Conservation (phyloP, 1,139 yeast genomes). For the Magnusiomyces suaveolens region DNA sequence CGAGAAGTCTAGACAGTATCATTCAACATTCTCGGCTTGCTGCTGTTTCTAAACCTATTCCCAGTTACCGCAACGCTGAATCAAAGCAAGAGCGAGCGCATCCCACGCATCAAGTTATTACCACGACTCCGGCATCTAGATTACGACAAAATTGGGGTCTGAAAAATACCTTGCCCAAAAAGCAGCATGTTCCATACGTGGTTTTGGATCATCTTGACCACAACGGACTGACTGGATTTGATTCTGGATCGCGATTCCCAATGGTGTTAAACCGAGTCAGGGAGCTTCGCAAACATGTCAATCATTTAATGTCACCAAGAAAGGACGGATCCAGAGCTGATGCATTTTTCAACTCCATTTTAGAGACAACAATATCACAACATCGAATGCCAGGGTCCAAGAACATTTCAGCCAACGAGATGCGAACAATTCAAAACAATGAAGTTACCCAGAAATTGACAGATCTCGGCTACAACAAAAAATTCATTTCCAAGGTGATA, state of each 20-base stretch:
- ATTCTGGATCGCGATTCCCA: constrained; percentile 38
- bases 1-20: background rate
- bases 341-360: background rate
- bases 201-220: constrained; percentile 41
- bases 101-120: constrained; percentile 46
- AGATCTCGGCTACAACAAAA: background rate
- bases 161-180: constrained; percentile 42
- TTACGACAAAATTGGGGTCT: constrained; percentile 48
- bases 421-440: background rate
- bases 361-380: background rate
- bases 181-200: constrained; percentile 37
- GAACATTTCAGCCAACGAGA: background rate
- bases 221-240: constrained; percentile 43
- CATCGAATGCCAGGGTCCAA: background rate
- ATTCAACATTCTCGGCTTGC: constrained; percentile 1
- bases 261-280: constrained; percentile 41
- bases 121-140: constrained; percentile 41
- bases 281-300: constrained; percentile 38
- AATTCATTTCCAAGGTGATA: background rate
- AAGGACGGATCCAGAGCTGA: background rate
- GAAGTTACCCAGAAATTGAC: background rate
- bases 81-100: background rate
- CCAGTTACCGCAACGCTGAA: background rate
- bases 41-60: background rate
- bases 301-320: constrained; percentile 4